Evolutionary conservation across 1,284 basidiomycete genomes (phyloP).

Genomic region (Inonotus obliquus): DNA sequence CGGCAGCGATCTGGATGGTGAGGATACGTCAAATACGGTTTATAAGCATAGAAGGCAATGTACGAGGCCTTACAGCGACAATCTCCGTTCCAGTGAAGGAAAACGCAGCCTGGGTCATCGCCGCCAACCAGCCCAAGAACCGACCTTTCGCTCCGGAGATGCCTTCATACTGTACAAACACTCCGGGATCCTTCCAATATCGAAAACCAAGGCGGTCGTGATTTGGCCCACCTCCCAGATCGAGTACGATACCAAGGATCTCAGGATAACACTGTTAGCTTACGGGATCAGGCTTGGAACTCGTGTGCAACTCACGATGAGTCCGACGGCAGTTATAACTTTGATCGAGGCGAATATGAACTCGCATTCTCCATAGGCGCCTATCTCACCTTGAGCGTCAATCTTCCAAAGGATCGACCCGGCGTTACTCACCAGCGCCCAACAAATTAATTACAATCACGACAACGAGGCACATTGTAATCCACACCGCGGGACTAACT

Average conservation of each 20-base stretch:
- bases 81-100: constrained; percentile 83
- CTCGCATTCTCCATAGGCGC: constrained; percentile 67
- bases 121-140: constrained; percentile 65
- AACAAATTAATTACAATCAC: constrained; percentile 74
- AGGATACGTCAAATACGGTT: constrained; percentile 71
- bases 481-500: constrained; percentile 73
- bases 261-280: neutral
- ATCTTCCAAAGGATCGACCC: no score
- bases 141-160: constrained; percentile 58
- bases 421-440: constrained; percentile 65
- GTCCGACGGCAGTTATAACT: constrained; percentile 68
- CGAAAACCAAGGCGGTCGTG: constrained; percentile 53
- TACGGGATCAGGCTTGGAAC: constrained; percentile 34
- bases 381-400: constrained; percentile 67
- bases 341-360: constrained; percentile 77
- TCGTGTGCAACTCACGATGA: constrained; percentile 45
- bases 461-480: constrained; percentile 67
- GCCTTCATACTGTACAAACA: constrained; percentile 54
- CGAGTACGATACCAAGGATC: constrained; percentile 60
- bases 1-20: constrained; percentile 80
- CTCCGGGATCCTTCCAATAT: constrained; percentile 71
- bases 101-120: constrained; percentile 76
- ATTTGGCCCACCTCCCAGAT: constrained; percentile 61
- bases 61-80: constrained; percentile 63
- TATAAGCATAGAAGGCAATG: constrained; percentile 31